These are phyloP conservation scores for Colletotrichum echinochloae DNA, from an alignment of 2,329 filamentous ascomycete genomes.

Conservation along the genomic window DNA sequence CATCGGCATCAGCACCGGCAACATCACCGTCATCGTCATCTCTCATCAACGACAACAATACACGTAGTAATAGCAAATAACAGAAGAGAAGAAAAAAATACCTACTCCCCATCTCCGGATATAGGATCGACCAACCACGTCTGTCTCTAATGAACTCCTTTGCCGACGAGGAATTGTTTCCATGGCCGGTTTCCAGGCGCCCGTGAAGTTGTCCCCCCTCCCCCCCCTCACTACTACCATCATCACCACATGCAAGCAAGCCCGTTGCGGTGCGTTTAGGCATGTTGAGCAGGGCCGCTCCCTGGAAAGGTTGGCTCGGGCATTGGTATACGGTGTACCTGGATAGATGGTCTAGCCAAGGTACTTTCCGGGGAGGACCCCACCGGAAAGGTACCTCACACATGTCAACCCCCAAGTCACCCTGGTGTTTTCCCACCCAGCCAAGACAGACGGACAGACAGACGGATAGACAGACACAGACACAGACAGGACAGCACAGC, in stretches of 20 bases:
- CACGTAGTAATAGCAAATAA: background rate
- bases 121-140: background rate
- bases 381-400: slow-evolving; percentile 24
- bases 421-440: too few species aligned
- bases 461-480: background rate
- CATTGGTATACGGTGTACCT: slow-evolving; percentile 4
- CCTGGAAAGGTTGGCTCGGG: slow-evolving; percentile 27
- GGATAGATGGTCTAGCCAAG: background rate
- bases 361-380: background rate
- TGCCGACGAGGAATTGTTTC: slow-evolving; percentile 32
- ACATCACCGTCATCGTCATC: background rate
- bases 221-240: slow-evolving; percentile 10
- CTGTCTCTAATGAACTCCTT: slow-evolving; percentile 13
- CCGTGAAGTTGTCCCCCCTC: slow-evolving; percentile 28
- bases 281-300: slow-evolving; percentile 27
- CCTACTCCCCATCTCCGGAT: background rate
- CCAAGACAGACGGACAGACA: too few species aligned
- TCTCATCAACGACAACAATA: background rate
- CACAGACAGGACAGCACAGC: too few species aligned
- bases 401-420: slow-evolving; percentile 35
- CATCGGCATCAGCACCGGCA: background rate
- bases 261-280: slow-evolving; percentile 11
- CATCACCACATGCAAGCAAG: slow-evolving; percentile 35
- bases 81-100: too few species aligned
- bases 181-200: slow-evolving; percentile 24